Evolutionary conservation across 2,329 filamentous ascomycete genomes (phyloP), one percentile per base, ranked within the genome.

Genomic region (Helicocarpus griseus): DNA sequence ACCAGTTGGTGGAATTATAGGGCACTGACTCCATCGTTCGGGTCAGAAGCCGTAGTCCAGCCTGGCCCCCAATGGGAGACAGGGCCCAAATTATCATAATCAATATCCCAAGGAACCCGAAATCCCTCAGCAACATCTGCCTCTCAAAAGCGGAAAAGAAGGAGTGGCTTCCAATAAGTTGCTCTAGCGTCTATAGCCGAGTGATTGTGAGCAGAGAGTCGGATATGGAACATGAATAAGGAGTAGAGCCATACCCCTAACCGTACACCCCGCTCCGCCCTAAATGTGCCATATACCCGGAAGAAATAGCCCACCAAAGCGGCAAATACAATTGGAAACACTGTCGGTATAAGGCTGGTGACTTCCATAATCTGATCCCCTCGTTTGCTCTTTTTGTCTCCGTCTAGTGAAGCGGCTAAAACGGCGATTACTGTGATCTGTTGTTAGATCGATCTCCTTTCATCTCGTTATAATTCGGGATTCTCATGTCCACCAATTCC

Each of bases 231-330:
- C 8, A 3, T 14, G 17, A 17, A 21, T n/a, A 35, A n/a, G 13
- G 22, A 35, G 11, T 5, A 5, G 29, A 19, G 44, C 5, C 44
- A 22, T 35, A 47, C 44, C 44, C 44, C 44, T 9, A 47, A 3
- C 29, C 44, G 21, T 2, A 47, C 29, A 35, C 29, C 44, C 29
- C 44, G n/a, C 44, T 47, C 44, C 17, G 44, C 44, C 28, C 44
- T 33, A 35, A 22, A 47, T 5, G 44, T 47, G 9, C 44, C 44
- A 36, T 47, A 47, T 35, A 47, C 35, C n/a, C 44, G 44, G 11
- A 47, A 47, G 29, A 47, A 47, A 24, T 47, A 35, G 44, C 44
- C 44, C 29, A 47, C 31, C 29, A 47, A 17, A 2, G 44, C 44
- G 11, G 44, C 44, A 29, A 47, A 47, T 22, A 36, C 29, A 35